A percentile compares a stretch with the other conserved stretches of the same genome.
Evolutionary conservation across 176 grass and related monocot genomes (phyloP).

Genomic region (Metroxylon sagu): DNA sequence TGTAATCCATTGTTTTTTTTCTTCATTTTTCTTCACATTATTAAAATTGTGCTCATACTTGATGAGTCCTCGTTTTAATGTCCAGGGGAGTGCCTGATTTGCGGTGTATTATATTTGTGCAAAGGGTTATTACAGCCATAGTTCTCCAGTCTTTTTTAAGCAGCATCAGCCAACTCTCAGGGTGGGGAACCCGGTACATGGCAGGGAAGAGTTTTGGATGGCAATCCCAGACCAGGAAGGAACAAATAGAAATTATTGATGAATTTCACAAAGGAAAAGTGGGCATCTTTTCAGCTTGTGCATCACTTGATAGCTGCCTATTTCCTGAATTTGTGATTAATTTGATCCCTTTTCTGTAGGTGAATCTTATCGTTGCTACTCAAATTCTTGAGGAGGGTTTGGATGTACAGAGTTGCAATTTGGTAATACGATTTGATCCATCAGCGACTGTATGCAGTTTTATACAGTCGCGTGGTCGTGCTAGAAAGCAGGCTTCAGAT

Average conservation of each 20-base stretch:
- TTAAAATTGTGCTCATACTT: too few relatives aligned
- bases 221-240: conserved; percentile 33
- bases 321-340: too few relatives aligned
- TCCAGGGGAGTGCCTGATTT: conserved; percentile 43
- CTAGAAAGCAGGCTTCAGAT: conserved; percentile 57
- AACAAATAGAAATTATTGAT: conserved; percentile 57
- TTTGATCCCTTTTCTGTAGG: conserved; percentile 35
- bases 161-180: conserved; percentile 35
- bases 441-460: conserved; percentile 53
- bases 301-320: too few relatives aligned
- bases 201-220: conserved; percentile 28
- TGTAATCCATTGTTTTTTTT: too few relatives aligned
- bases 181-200: conserved; percentile 48
- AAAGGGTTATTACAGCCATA: conserved; percentile 60
- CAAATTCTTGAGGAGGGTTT: conserved; percentile 74
- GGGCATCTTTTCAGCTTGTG: neutral
- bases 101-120: conserved; percentile 86
- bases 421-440: conserved; percentile 75
- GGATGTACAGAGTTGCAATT: conserved; percentile 76
- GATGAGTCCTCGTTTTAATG: too few relatives aligned
- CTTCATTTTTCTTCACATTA: too few relatives aligned
- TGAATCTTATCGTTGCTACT: conserved; percentile 71
- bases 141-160: conserved; percentile 46
- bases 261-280: conserved; percentile 60
- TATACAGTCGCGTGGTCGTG: conserved; percentile 85